phyloP scores from a whole-genome alignment of 805 yeast genomes.

The Saturnispora besseyi region DNA sequence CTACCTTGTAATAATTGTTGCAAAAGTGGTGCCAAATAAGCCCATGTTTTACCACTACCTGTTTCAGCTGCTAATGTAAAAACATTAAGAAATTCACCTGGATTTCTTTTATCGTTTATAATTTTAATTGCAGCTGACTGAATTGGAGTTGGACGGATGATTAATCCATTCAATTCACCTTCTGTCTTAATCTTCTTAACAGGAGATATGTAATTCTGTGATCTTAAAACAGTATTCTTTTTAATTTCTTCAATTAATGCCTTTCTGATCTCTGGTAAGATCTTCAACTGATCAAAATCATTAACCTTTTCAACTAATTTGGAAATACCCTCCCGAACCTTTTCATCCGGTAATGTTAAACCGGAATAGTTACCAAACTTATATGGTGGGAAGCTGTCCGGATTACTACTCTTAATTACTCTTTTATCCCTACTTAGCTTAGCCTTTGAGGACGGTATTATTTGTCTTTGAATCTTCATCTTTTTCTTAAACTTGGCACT shows the following conservation, averaged over 20 bases:
- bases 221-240: constrained; percentile 33
- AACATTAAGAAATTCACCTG: constrained; percentile 37
- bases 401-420: constrained; percentile 2
- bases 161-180: constrained; percentile 28
- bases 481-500: not conserved
- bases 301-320: constrained; percentile 43
- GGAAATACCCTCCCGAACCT: constrained; percentile 27
- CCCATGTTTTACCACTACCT: constrained; percentile 94
- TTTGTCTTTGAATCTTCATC: constrained; percentile 14
- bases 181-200: constrained; percentile 26
- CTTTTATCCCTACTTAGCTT: not conserved
- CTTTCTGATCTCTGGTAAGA: constrained; percentile 57
- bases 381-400: constrained; percentile 22
- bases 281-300: constrained; percentile 55
- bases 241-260: constrained; percentile 49
- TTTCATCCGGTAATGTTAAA: constrained; percentile 32
- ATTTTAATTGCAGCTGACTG: constrained; percentile 68
- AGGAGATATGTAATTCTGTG: constrained; percentile 25
- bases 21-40: constrained; percentile 70
- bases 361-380: constrained; percentile 44
- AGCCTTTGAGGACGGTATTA: constrained; percentile 10
- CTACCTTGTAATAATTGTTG: constrained; percentile 59
- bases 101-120: constrained; percentile 34
- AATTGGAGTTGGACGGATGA: constrained; percentile 63
- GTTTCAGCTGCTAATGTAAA: constrained; percentile 92